Conservation (phyloP, 148 eudicot species). For the Heliosperma pusillum region DNA sequence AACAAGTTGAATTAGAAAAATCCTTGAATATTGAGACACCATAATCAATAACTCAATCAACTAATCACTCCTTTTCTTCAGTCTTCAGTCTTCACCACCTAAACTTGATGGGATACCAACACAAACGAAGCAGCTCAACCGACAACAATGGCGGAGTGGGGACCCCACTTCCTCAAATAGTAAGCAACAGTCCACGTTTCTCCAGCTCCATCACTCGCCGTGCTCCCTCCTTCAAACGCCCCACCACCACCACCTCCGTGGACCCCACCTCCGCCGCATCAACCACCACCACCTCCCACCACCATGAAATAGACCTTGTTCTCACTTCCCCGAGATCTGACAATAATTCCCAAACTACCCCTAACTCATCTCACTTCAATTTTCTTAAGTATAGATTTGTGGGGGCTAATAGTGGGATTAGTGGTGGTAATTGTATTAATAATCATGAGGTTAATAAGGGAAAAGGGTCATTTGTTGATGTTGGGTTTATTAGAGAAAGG, state of each 20-base stretch:
- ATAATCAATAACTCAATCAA: too few relatives aligned
- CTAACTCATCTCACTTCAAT: constrained; percentile 24
- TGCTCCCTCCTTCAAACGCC: constrained; percentile 71
- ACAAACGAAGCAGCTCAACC: constrained; percentile 18
- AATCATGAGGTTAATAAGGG: constrained; percentile 3
- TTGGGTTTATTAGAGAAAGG: constrained; percentile 45
- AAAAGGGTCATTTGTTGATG: constrained; percentile 24
- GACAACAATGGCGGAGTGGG: constrained; percentile 38
- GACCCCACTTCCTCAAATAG: constrained; percentile 33
- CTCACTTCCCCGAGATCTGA: constrained; percentile 88
- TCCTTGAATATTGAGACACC: too few relatives aligned
- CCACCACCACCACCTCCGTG: not conserved
- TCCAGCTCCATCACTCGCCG: constrained; percentile 78
- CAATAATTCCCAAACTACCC: constrained; percentile 26
- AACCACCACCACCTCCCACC: constrained; percentile 14
- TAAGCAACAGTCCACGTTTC: constrained; percentile 65
- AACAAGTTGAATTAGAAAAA: too few relatives aligned
- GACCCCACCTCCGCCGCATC: constrained; percentile 30
- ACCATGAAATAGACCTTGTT: constrained; percentile 58
- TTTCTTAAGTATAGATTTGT: constrained; percentile 36
- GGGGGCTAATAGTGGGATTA: not conserved
- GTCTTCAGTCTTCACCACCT: constrained; percentile 6
- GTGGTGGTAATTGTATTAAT: not conserved
- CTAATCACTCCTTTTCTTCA: too few relatives aligned
- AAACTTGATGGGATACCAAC: not conserved